Conservation (phyloP, 352 stramenopile genomes). For the Phytophthora parvispora region DNA sequence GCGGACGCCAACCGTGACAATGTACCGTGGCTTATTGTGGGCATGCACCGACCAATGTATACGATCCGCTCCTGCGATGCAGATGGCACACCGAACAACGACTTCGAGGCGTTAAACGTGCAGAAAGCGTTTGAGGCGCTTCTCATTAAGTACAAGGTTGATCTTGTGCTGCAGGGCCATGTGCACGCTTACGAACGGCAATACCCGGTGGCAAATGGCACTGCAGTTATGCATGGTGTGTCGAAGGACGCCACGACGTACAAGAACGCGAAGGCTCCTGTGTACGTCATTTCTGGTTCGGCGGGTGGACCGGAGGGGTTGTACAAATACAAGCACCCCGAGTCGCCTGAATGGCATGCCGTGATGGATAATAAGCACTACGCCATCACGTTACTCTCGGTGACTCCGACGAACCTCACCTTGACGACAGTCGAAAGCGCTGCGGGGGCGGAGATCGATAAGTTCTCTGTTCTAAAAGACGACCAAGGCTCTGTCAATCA, state of each 20-base stretch:
- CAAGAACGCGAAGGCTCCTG: constrained; percentile 53
- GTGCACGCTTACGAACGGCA: constrained; percentile 65
- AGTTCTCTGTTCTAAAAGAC: constrained; percentile 54
- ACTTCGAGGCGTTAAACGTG: constrained; percentile 31
- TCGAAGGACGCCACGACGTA: constrained; percentile 44
- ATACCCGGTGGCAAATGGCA: constrained; percentile 41
- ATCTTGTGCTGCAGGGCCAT: constrained; percentile 58
- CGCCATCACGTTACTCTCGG: constrained; percentile 32
- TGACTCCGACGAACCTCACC: constrained; percentile 35
- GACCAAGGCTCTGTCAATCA: background rate
- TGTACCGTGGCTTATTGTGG: constrained; percentile 62
- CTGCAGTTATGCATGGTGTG: constrained; percentile 43
- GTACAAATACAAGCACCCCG: constrained; percentile 20
- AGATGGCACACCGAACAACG: constrained; percentile 16
- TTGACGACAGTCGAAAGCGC: constrained; percentile 35
- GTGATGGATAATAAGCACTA: constrained; percentile 40
- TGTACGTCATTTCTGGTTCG: constrained; percentile 58
- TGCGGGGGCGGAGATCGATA: constrained; percentile 29
- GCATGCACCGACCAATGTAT: constrained; percentile 67
- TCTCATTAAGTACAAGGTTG: constrained; percentile 71
- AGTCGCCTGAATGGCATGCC: constrained; percentile 34
- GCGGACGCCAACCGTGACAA: constrained; percentile 50
- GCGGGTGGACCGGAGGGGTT: constrained; percentile 44
- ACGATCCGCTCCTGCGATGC: constrained; percentile 37
- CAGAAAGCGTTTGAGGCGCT: constrained; percentile 64